Base-by-base conservation (phyloP, 768 basidiomycete species). In the Trametes coccinea region DNA sequence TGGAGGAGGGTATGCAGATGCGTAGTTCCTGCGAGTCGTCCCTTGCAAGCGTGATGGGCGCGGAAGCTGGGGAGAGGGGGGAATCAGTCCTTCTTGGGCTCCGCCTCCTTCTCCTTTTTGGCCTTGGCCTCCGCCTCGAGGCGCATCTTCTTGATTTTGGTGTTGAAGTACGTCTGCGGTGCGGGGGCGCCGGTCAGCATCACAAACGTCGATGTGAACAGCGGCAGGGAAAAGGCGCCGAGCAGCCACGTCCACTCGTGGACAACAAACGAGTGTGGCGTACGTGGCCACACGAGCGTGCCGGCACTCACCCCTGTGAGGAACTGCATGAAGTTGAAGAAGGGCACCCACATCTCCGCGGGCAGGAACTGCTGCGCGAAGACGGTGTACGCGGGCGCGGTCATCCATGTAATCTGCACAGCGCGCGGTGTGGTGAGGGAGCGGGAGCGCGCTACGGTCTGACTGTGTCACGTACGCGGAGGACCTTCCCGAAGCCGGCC, bases 261-360 rank as follows among this genome's bases (percentile, higher is more conserved):
- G 22, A 2, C 7, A n/a, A 16, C 14, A 43, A 2, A 1, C 9
- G 41, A 43, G 41, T 14, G 41, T 5, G n/a, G 33, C 51, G 16
- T 13, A 22, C 27, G 37, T 22, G 22, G 22, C 22, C 22, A 22
- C 22, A 22, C 22, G 47, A 55, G 58, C 29, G 29, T 2, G 31
- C 17, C 22, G 30, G 41, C 34, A 77, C 89, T 68, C 69, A 92
- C 92, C 22, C 92, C 92, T 11, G 92, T 78, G 22, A 84, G 72
- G 71, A 95, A 93, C 71, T 87, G 84, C 44, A 95, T 77, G 39
- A 82, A 67, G 72, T 87, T 93, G 82, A 95, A 94, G 78, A 90
- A 95, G 8, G 90, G 89, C 0, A 90, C 89, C 92, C 93, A 93
- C 46, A 93, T 79, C 89, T 93, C 89, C 22, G 88, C 79, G 11